Evolutionary conservation across 148 eudicot genomes (phyloP).

Genomic region (Heliamphora exappendiculata): DNA sequence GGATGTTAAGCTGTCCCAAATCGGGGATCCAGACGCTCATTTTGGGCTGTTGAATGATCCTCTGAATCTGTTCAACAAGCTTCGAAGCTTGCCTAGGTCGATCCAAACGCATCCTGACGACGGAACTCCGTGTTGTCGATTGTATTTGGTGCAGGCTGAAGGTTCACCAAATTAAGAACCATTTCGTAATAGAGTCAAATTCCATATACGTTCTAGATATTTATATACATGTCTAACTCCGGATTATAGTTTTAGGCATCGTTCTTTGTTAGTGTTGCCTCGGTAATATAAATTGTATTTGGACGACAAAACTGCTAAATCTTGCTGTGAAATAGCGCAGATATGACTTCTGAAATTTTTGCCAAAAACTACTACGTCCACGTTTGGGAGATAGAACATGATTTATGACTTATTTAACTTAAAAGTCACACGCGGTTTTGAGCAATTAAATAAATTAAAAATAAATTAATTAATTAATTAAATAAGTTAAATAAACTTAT

Average conservation of each 20-base stretch:
- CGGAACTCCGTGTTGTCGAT: slow-evolving; percentile 80
- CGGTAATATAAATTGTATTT: slow-evolving; percentile 8
- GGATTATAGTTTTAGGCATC: slow-evolving; percentile 18
- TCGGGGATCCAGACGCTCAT: slow-evolving; percentile 90
- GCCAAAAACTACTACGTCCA: too few species aligned
- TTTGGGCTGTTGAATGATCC: slow-evolving; percentile 81
- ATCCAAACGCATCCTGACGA: slow-evolving; percentile 75
- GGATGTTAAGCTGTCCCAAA: slow-evolving; percentile 76
- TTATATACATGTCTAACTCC: slow-evolving; percentile 17
- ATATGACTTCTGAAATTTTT: too few species aligned
- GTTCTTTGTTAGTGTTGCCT: slow-evolving; percentile 20
- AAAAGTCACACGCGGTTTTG: too few species aligned
- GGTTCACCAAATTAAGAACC: slow-evolving; percentile 52
- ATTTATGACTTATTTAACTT: too few species aligned
- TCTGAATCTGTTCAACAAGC: slow-evolving; percentile 66
- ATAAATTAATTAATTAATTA: too few species aligned
- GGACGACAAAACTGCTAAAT: neutral
- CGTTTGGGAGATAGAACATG: too few species aligned
- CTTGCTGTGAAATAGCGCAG: too few species aligned
- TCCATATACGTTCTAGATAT: slow-evolving; percentile 1
- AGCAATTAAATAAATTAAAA: too few species aligned
- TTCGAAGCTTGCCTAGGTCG: slow-evolving; percentile 82
- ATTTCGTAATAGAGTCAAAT: slow-evolving; percentile 9
- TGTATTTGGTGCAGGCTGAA: slow-evolving; percentile 87
- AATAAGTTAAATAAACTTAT: too few species aligned